phyloP scores from a whole-genome alignment of 257 asterid genomes.

The Solanum appendiculatum region DNA sequence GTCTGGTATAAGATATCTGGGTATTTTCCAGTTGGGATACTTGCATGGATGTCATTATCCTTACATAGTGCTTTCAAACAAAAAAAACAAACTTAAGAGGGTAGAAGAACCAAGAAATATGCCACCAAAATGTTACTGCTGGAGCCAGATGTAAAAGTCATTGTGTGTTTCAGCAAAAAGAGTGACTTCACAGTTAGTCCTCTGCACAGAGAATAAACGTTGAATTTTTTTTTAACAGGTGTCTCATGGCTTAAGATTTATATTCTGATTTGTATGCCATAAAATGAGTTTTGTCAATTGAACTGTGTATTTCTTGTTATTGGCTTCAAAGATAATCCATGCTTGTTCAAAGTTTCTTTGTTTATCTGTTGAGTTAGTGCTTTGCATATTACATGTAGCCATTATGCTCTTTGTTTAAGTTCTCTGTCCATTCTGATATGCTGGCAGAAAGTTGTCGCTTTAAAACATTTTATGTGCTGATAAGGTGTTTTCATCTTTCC shows the following conservation, averaged over 20 bases:
- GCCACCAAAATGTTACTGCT: neutral
- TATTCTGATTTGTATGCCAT: neutral
- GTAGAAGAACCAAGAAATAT: neutral
- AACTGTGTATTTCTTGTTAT: neutral
- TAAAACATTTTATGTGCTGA: neutral
- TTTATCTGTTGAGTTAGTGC: neutral
- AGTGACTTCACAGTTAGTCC: neutral
- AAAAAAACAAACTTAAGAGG: neutral
- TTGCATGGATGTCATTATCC: neutral
- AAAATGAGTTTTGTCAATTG: neutral
- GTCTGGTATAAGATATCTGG: neutral
- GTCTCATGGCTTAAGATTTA: neutral
- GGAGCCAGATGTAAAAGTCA: neutral
- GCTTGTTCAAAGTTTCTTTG: neutral
- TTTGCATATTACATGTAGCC: neutral
- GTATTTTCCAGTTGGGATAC: neutral
- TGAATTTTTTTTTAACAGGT: neutral
- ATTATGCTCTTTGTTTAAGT: neutral
- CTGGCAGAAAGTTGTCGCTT: neutral
- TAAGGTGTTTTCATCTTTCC: neutral
- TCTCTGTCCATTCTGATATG: neutral
- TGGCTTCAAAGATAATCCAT: neutral
- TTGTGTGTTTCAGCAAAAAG: neutral
- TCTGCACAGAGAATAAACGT: neutral
- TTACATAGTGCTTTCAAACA: neutral